Evolutionary conservation across 495 filamentous ascomycete species (phyloP), one percentile per base, ranked within the genome.

Genomic region (Hyaloscypha finlandica): DNA sequence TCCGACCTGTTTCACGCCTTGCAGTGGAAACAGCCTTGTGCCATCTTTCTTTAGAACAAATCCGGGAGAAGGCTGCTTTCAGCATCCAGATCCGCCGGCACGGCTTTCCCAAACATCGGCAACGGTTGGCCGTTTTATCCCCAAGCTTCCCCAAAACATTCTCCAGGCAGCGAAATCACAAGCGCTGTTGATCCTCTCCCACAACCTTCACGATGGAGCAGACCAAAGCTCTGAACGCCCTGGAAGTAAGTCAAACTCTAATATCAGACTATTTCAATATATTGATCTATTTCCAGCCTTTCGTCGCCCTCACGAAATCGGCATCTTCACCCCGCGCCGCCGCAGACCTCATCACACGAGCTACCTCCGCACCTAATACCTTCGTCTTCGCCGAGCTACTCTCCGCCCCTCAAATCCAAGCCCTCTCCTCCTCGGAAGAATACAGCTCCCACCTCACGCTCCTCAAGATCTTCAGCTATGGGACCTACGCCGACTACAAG

Each of bases 381-480:
- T 98, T 89, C 77, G 88, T 98, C 81, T 99, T 99, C 81, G 87
- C 91, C 59, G 95, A 98, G 81, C 89, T 99, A 0, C 88, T 99
- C 9, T 85, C 91, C 69, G 87, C 87, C 2, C 90, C 90, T 2
- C 89, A 93, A 69, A 87, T 98, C 70, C 91, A 96, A 75, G 81
- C 87, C 3, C 86, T 99, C 22, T 78, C 84, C 33, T 74, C 76
- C 20, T 81, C 81, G 8, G 64, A 74, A 39, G 80, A 82, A 52
- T 74, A 81, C 30, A 65, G 72, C 51, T n/a, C 71, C n/a, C 87
- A 91, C 77, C 82, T 94, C 25, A 86, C 83, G 8, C 84, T 97
- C 4, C 89, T 98, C 52, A 84, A 95, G 79, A 91, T 97, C 65
- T 99, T 97, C 80, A 88, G 92, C 59, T 93, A 94, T 84, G 96